Conservation (phyloP, 192 early-diverging fungal species). For the Mortierella alpina region DNA sequence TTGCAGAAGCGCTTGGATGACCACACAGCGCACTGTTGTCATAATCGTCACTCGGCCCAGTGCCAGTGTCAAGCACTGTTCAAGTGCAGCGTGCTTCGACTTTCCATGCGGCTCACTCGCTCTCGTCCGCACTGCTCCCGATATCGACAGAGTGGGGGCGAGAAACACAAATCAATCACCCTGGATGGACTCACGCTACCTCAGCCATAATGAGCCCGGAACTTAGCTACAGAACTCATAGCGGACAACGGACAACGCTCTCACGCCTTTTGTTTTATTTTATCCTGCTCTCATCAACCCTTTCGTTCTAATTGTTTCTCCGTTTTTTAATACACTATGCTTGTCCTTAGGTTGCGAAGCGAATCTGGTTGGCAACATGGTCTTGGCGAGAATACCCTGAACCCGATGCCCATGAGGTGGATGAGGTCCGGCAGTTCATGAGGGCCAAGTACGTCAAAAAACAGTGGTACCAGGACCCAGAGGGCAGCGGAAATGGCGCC, state of each 20-base stretch:
- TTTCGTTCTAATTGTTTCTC: not conserved
- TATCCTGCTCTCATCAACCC: not conserved
- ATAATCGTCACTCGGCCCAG: not conserved
- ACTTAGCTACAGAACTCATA: no score
- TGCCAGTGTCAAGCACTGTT: not conserved
- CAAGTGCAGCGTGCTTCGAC: slow-evolving; percentile 4
- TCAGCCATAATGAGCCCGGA: no score
- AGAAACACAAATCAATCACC: slow-evolving; percentile 4
- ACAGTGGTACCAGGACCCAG: slow-evolving; percentile 42
- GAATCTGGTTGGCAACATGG: slow-evolving; percentile 56
- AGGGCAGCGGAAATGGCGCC: not conserved
- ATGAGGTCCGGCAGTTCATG: slow-evolving; percentile 51
- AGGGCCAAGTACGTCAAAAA: slow-evolving; percentile 57
- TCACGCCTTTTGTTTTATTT: not conserved
- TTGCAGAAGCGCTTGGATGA: not conserved
- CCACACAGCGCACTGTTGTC: not conserved
- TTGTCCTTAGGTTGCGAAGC: slow-evolving; percentile 29
- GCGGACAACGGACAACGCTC: no score
- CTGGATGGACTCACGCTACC: not conserved
- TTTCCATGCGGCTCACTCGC: slow-evolving; percentile 10
- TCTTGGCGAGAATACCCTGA: slow-evolving; percentile 53
- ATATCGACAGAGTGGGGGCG: slow-evolving; percentile 7
- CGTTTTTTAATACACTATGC: not conserved
- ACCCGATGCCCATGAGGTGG: slow-evolving; percentile 49
- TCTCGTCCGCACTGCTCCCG: not conserved